phyloP scores from a whole-genome alignment of 495 filamentous ascomycete species.

The Glonium stellatum region DNA sequence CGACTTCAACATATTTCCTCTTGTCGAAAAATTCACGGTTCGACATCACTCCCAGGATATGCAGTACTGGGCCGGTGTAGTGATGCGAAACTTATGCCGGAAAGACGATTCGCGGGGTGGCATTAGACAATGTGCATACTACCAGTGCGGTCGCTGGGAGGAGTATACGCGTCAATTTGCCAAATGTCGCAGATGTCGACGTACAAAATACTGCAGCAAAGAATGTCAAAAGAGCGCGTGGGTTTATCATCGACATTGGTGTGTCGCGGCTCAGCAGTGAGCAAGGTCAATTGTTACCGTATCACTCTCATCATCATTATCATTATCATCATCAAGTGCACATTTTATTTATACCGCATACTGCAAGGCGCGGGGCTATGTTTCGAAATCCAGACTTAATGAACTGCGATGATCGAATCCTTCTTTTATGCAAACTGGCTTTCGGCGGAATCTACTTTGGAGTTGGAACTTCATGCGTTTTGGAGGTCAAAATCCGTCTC shows the following conservation, averaged over 20 bases:
- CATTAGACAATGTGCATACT: constrained; percentile 94
- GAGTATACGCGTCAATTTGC: constrained; percentile 93
- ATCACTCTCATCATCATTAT: constrained; percentile 18
- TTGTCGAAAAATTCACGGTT: constrained; percentile 97
- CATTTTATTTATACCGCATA: constrained; percentile 27
- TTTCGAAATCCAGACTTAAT: constrained; percentile 23
- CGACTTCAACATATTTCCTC: constrained; percentile 94
- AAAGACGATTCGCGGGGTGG: constrained; percentile 93
- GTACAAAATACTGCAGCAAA: constrained; percentile 99
- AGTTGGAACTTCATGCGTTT: constrained; percentile 15
- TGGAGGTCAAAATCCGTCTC: background rate
- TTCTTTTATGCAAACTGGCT: constrained; percentile 19
- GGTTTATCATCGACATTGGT: constrained; percentile 98
- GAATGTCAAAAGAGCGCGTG: constrained; percentile 98
- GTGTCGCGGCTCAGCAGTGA: constrained; percentile 59
- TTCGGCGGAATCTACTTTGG: constrained; percentile 24
- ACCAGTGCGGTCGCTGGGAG: constrained; percentile 97
- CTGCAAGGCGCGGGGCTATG: constrained; percentile 25
- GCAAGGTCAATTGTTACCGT: constrained; percentile 7
- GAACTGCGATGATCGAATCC: constrained; percentile 22
- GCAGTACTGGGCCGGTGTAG: constrained; percentile 98
- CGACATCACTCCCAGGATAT: constrained; percentile 90
- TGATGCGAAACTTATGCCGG: constrained; percentile 96
- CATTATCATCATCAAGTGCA: constrained; percentile 13
- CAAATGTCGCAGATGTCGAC: constrained; percentile 91